A percentile compares a stretch with the other conserved stretches of the same genome.
Evolutionary conservation across 106 monocot species (phyloP).

Genomic region (Dioscorea zingiberensis): DNA sequence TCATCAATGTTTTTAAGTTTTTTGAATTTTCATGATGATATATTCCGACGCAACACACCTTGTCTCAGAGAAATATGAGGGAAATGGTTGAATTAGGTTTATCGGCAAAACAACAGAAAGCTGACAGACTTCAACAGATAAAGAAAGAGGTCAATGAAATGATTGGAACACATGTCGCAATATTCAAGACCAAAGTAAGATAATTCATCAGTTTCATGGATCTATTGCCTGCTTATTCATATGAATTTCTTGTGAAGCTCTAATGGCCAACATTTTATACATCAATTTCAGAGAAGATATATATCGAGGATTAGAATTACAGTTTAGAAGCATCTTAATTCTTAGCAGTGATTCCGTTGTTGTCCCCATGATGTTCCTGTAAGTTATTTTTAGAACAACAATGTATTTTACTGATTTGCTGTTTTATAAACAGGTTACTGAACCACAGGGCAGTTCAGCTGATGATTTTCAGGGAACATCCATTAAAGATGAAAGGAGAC

Average conservation of each 20-base stretch:
- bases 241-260: too few species aligned
- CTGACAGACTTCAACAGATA: conserved; percentile 67
- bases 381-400: too few species aligned
- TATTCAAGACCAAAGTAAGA: conserved; percentile 55
- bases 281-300: too few species aligned
- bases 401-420: too few species aligned
- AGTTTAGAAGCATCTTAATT: too few species aligned
- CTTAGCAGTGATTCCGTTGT: too few species aligned
- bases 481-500: conserved; percentile 43
- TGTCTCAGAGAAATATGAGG: conserved; percentile 77
- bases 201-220: neutral
- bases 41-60: neutral
- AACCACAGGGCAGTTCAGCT: conserved; percentile 55
- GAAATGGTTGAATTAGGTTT: conserved; percentile 89
- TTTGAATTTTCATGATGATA: too few species aligned
- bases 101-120: conserved; percentile 76
- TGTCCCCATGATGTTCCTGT: too few species aligned
- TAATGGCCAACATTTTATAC: too few species aligned
- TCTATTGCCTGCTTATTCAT: too few species aligned
- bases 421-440: conserved; percentile 37
- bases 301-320: too few species aligned
- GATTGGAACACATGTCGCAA: conserved; percentile 53
- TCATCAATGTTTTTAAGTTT: too few species aligned
- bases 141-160: conserved; percentile 86
- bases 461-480: conserved; percentile 69